Evolutionary conservation across 257 asterid species (phyloP).

Genomic region (Petrea volubilis): DNA sequence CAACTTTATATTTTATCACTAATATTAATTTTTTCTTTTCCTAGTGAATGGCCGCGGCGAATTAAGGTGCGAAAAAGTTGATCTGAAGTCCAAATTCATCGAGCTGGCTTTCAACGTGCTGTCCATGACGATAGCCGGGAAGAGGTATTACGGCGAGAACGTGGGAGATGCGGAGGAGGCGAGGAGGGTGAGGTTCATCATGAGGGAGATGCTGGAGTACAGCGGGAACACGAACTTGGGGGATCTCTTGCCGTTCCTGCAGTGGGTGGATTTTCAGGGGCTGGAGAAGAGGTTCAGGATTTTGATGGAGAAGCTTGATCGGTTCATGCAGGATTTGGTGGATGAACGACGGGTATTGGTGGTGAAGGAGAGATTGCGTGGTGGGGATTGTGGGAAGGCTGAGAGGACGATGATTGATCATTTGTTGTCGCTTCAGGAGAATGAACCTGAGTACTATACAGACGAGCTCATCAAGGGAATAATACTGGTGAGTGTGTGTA

Average conservation of each 20-base stretch:
- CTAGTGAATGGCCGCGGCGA: too few species aligned
- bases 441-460: conserved; percentile 26
- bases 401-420: conserved; percentile 29
- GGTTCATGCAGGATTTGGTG: conserved; percentile 26
- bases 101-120: conserved; percentile 39
- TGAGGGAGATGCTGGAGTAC: conserved; percentile 33
- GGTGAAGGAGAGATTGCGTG: not conserved
- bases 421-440: conserved; percentile 26
- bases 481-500: conserved; percentile 24
- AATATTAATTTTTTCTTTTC: too few species aligned
- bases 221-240: conserved; percentile 36
- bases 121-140: conserved; percentile 38
- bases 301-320: conserved; percentile 26
- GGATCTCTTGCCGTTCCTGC: conserved; percentile 33
- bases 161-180: conserved; percentile 37
- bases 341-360: not conserved
- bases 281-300: conserved; percentile 24
- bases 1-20: too few species aligned
- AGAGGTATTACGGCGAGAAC: conserved; percentile 39
- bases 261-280: conserved; percentile 37
- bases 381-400: not conserved
- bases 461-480: conserved; percentile 36
- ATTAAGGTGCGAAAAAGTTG: too few species aligned
- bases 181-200: conserved; percentile 27
- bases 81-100: conserved; percentile 26